Evolutionary conservation across 2,329 filamentous ascomycete species (phyloP).

Genomic region (Fonsecaea erecta): DNA sequence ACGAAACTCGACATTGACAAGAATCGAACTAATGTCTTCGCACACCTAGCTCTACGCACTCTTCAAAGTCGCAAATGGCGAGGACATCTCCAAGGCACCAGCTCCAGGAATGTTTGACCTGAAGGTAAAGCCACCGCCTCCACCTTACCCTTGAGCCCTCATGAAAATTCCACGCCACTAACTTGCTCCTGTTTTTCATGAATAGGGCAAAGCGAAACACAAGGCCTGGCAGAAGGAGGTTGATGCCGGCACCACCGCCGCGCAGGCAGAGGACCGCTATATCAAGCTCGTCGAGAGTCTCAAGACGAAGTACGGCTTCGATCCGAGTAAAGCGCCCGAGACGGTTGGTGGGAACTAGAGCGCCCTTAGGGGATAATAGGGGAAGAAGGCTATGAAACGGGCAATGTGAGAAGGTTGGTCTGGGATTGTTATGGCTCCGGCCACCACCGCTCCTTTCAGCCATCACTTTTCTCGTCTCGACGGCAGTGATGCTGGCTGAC

Average conservation of each 20-base stretch:
- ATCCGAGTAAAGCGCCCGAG: slow-evolving; percentile 67
- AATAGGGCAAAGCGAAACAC: slow-evolving; percentile 78
- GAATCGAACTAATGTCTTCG: not conserved
- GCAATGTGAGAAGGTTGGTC: not conserved
- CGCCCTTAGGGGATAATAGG: not conserved
- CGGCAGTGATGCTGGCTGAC: not conserved
- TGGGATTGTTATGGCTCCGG: not conserved
- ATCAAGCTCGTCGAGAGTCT: slow-evolving; percentile 72
- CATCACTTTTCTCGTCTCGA: not conserved
- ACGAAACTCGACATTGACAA: not conserved
- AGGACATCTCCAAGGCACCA: slow-evolving; percentile 38
- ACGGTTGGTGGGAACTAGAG: slow-evolving; percentile 48
- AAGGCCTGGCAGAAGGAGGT: slow-evolving; percentile 74
- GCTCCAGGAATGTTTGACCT: slow-evolving; percentile 47
- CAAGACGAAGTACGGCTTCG: slow-evolving; percentile 71
- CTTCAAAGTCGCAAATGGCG: slow-evolving; percentile 43
- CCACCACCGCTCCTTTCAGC: not conserved
- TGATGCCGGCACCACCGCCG: slow-evolving; percentile 65
- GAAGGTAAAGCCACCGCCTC: slow-evolving; percentile 41
- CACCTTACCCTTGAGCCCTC: not conserved
- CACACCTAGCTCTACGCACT: slow-evolving; percentile 45
- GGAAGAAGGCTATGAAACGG: too few relatives aligned
- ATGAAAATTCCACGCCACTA: not conserved
- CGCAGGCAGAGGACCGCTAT: slow-evolving; percentile 77
- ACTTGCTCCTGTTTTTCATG: slow-evolving; percentile 42